Conservation (phyloP, 2,329 filamentous ascomycete species). For the Aspergillus arachidicola region DNA sequence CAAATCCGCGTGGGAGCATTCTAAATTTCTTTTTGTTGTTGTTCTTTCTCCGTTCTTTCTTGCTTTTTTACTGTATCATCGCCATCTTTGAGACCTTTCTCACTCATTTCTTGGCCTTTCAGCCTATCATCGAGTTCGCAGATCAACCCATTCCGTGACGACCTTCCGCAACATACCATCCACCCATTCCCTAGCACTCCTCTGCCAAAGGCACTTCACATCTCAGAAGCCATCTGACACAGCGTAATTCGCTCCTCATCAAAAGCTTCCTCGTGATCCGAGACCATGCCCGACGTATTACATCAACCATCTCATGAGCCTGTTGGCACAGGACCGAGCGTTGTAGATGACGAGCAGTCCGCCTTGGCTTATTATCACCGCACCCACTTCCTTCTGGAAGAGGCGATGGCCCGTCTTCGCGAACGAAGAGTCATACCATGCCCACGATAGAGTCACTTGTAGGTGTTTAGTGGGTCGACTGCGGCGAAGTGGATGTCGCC, state of each 20-base stretch:
- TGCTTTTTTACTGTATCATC: no score
- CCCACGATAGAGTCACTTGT: not conserved
- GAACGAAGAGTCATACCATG: not conserved
- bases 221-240: not conserved
- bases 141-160: not conserved
- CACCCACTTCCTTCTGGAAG: no score
- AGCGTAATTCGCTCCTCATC: not conserved
- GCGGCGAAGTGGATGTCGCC: not conserved
- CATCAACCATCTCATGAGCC: not conserved
- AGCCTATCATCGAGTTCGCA: no score
- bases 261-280: not conserved
- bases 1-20: conserved; percentile 2
- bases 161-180: not conserved
- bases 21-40: not conserved
- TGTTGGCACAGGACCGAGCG: not conserved
- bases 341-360: no score
- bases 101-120: no score
- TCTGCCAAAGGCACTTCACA: no score
- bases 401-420: not conserved
- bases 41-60: not conserved
- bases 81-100: not conserved
- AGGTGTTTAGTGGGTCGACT: not conserved
- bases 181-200: not conserved
- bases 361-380: not conserved
- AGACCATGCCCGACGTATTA: not conserved